phyloP scores from a whole-genome alignment of 306 rosid species.

The Sicyos edulis region DNA sequence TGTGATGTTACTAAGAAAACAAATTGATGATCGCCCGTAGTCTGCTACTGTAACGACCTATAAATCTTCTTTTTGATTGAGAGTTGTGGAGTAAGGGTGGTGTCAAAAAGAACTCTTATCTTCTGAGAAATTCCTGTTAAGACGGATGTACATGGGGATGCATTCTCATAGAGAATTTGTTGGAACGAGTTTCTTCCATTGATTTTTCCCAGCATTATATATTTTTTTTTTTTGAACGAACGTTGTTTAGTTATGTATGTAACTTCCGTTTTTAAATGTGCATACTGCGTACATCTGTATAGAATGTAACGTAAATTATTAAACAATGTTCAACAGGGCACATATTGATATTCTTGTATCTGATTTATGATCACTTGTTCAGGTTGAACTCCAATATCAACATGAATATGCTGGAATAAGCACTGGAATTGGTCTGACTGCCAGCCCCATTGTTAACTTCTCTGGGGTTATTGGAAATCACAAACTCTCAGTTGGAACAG shows the following conservation, averaged over 20 bases:
- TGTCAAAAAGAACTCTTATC: not conserved
- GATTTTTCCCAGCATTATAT: not conserved
- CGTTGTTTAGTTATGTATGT: not conserved
- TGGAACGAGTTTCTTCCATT: not conserved
- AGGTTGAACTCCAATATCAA: constrained; percentile 87
- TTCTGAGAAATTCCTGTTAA: not conserved
- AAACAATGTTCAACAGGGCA: not conserved
- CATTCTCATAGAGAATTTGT: not conserved
- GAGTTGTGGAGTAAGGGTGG: not conserved
- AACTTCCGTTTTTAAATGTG: not conserved
- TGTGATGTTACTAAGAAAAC: not conserved
- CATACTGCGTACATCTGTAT: not conserved
- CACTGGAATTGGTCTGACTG: constrained; percentile 83
- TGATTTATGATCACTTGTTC: constrained; percentile 18
- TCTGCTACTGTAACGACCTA: not conserved
- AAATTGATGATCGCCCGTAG: not conserved
- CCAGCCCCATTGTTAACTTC: constrained; percentile 76
- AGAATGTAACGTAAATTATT: not conserved
- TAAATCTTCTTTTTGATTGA: not conserved
- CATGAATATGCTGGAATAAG: constrained; percentile 91
- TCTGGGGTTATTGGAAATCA: constrained; percentile 83
- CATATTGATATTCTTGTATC: not conserved
- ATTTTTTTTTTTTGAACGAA: not conserved
- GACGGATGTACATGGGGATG: not conserved
- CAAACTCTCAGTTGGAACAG: constrained; percentile 60